These are phyloP conservation scores for Nicotiana paniculata DNA, from an alignment of 257 asterid genomes.

Conservation along the genomic window DNA sequence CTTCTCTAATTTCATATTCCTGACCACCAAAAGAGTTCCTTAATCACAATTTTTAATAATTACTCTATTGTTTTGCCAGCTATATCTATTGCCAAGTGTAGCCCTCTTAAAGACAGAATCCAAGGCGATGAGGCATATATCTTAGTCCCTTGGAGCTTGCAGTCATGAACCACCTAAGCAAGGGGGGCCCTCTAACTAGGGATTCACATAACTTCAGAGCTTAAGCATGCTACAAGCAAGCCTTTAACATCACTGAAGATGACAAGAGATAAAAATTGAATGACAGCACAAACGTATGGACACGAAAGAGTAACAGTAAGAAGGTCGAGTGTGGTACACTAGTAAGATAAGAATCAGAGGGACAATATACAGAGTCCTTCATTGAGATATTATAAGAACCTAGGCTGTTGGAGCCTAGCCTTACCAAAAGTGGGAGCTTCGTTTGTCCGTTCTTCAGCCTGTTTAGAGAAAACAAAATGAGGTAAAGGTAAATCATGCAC, in stretches of 20 bases:
- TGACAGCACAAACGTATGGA: neutral
- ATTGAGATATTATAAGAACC: neutral
- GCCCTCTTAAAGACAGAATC: neutral
- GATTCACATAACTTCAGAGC: neutral
- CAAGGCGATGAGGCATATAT: neutral
- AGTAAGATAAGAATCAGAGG: neutral
- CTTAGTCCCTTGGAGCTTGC: neutral
- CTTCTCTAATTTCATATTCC: neutral
- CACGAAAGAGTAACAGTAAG: neutral
- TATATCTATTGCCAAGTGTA: neutral
- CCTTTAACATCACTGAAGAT: neutral
- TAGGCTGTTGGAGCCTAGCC: slow-evolving; percentile 1
- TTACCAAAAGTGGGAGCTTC: slow-evolving; percentile 40
- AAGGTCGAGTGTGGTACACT: neutral
- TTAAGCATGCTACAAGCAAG: neutral
- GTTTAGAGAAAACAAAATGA: slow-evolving; percentile 4
- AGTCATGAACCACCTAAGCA: neutral
- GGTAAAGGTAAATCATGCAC: neutral
- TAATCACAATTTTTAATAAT: neutral
- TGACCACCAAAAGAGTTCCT: neutral
- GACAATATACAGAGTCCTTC: neutral
- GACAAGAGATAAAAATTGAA: neutral
- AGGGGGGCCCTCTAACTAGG: neutral
- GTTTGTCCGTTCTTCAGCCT: slow-evolving; percentile 33
- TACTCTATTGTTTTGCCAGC: neutral